Evolutionary conservation across 2,329 filamentous ascomycete species (phyloP).

Genomic region (Colletotrichum acutatum): DNA sequence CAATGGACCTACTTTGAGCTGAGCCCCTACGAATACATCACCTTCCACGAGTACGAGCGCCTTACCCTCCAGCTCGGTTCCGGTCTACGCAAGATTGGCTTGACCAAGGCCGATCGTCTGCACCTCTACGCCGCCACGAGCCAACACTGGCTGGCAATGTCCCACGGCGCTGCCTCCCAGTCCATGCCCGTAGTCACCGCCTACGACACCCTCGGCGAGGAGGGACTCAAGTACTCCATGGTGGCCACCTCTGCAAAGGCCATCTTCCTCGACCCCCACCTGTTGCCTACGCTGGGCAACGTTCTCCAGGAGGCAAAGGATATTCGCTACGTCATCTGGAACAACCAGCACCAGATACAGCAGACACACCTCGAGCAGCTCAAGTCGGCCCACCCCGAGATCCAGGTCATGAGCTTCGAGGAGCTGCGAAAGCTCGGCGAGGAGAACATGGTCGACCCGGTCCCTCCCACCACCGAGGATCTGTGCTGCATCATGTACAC

Average conservation of each 20-base stretch:
- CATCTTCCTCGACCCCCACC: conserved; percentile 66
- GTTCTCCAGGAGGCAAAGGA: conserved; percentile 62
- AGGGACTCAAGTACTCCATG: conserved; percentile 79
- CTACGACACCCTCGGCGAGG: conserved; percentile 83
- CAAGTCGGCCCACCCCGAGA: conserved; percentile 51
- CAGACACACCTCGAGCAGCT: conserved; percentile 61
- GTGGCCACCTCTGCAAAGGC: conserved; percentile 76
- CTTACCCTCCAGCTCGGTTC: conserved; percentile 74
- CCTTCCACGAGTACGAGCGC: conserved; percentile 82
- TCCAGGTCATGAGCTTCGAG: conserved; percentile 62
- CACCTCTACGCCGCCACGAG: conserved; percentile 85
- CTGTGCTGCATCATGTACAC: conserved; percentile 81
- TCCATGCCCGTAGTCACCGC: conserved; percentile 87
- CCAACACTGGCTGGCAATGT: conserved; percentile 62
- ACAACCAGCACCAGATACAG: conserved; percentile 63
- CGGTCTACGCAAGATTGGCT: conserved; percentile 78
- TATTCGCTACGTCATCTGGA: conserved; percentile 65
- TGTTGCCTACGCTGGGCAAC: conserved; percentile 68
- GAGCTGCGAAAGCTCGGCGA: conserved; percentile 63
- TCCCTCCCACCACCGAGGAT: conserved; percentile 77
- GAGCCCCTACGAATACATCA: conserved; percentile 80
- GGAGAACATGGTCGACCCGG: conserved; percentile 74
- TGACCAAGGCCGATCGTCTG: conserved; percentile 73
- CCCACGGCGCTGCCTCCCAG: conserved; percentile 72
- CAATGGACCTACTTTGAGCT: conserved; percentile 91